Conservation (phyloP, 164 flowering plant genomes). For the Vitis amurensis region DNA sequence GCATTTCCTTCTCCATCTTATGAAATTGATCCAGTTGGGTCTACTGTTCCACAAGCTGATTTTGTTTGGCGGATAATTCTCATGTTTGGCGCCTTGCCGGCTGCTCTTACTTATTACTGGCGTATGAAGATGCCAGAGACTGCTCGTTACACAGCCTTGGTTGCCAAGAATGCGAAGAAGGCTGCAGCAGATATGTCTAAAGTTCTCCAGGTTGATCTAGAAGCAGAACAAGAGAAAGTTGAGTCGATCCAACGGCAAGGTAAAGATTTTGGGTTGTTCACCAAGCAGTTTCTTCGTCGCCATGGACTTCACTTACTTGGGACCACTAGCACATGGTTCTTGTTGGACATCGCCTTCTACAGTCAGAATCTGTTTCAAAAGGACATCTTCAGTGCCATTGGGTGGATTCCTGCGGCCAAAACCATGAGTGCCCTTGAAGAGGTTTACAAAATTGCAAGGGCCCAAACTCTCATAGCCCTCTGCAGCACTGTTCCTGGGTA, state of each 20-base stretch:
- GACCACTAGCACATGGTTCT: slow-evolving; percentile 15
- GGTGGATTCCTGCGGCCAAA: slow-evolving; percentile 16
- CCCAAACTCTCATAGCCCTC: slow-evolving; percentile 19
- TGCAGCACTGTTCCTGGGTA: slow-evolving; percentile 21
- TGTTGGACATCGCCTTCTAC: slow-evolving; percentile 15
- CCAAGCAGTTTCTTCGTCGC: slow-evolving; percentile 9
- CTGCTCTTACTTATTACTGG: slow-evolving; percentile 17
- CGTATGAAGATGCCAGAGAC: slow-evolving; percentile 23
- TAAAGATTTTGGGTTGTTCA: slow-evolving; percentile 15
- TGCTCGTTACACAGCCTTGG: slow-evolving; percentile 21
- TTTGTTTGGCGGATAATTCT: slow-evolving; percentile 13
- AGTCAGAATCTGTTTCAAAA: slow-evolving; percentile 16
- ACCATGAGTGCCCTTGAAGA: slow-evolving; percentile 19
- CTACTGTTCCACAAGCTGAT: slow-evolving; percentile 15
- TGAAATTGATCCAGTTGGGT: not conserved
- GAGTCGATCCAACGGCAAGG: not conserved
- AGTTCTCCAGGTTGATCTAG: slow-evolving; percentile 14
- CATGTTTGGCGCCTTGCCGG: slow-evolving; percentile 20
- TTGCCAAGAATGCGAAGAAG: slow-evolving; percentile 17
- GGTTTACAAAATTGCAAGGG: slow-evolving; percentile 13
- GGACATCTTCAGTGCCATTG: slow-evolving; percentile 17
- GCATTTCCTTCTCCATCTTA: slow-evolving; percentile 6
- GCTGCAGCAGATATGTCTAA: slow-evolving; percentile 17
- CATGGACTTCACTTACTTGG: slow-evolving; percentile 22
- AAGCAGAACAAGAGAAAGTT: slow-evolving; percentile 14